A percentile compares a stretch with the other conserved stretches of the same genome.
These are phyloP conservation scores for Cicer chorassanicum DNA, from an alignment of 306 rosid species.

Conservation along the genomic window DNA sequence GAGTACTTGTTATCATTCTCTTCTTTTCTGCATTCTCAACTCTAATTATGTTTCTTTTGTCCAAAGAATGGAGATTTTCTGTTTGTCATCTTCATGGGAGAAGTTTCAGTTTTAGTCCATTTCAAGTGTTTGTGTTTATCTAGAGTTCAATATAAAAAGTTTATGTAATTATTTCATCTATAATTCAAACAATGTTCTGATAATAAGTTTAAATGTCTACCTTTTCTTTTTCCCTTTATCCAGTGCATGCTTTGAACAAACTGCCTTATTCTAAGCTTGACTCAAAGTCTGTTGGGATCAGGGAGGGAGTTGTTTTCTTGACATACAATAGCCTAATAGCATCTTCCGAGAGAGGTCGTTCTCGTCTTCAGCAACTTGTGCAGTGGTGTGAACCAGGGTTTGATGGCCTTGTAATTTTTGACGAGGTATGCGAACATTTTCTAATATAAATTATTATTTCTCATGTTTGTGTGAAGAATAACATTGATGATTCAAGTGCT, in stretches of 20 bases:
- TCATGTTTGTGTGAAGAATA: constrained; percentile 13
- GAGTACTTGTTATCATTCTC: constrained; percentile 3
- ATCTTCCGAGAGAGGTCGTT: constrained; percentile 94
- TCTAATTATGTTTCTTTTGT: constrained; percentile 20
- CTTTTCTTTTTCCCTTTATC: constrained; percentile 39
- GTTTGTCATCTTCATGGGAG: constrained; percentile 30
- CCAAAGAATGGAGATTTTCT: constrained; percentile 14
- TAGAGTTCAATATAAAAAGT: constrained; percentile 18
- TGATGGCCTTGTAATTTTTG: constrained; percentile 88
- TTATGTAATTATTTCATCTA: constrained; percentile 27
- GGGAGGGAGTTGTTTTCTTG: constrained; percentile 91
- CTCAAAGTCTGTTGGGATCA: constrained; percentile 88
- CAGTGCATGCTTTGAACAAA: constrained; percentile 99
- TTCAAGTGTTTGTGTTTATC: constrained; percentile 28
- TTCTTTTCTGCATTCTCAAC: constrained; percentile 2
- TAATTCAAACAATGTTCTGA: constrained; percentile 6
- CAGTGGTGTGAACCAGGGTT: constrained; percentile 93
- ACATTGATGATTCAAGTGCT: constrained; percentile 24
- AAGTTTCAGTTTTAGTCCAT: constrained; percentile 21
- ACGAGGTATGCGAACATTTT: constrained; percentile 68
- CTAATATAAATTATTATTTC: constrained; percentile 36
- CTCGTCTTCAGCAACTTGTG: constrained; percentile 91
- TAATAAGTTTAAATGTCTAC: constrained; percentile 40
- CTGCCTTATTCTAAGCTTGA: constrained; percentile 99
- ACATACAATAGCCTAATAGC: constrained; percentile 98